Conservation (phyloP, 108 stramenopile genomes). For the Cyclotella kingstonii region DNA sequence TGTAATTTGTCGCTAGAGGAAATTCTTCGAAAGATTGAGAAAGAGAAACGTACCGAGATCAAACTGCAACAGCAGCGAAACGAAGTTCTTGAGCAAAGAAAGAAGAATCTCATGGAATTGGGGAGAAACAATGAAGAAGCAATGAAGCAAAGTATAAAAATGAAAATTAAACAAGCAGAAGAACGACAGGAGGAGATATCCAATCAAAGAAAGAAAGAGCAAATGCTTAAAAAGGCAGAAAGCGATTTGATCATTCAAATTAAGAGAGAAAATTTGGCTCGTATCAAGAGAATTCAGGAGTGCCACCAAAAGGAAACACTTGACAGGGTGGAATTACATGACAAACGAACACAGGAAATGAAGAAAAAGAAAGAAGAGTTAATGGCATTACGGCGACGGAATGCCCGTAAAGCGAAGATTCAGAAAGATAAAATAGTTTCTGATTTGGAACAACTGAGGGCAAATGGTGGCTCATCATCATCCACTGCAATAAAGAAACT, state of each 20-base stretch:
- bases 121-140: slow-evolving; percentile 5
- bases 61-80: slow-evolving; percentile 8
- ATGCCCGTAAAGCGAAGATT: slow-evolving; percentile 20
- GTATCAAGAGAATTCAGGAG: background rate
- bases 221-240: slow-evolving; percentile 11
- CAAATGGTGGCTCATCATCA: slow-evolving; percentile 8
- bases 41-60: slow-evolving; percentile 7
- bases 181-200: slow-evolving; percentile 10
- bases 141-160: slow-evolving; percentile 9
- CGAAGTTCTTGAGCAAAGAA: slow-evolving; percentile 15
- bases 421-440: slow-evolving; percentile 21
- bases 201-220: slow-evolving; percentile 8
- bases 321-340: slow-evolving; percentile 1
- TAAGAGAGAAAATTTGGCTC: slow-evolving; percentile 2
- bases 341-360: background rate
- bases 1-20: slow-evolving; percentile 2
- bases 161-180: slow-evolving; percentile 1
- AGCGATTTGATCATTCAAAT: background rate
- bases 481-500: slow-evolving; percentile 11
- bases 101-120: slow-evolving; percentile 14
- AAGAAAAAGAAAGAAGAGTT: slow-evolving; percentile 10
- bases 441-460: slow-evolving; percentile 14
- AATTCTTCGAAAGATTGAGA: slow-evolving; percentile 4
- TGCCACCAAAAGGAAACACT: slow-evolving; percentile 7
- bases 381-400: slow-evolving; percentile 6